Base-by-base conservation (phyloP, 305 asterid species). In the Stenogyne calaminthoides region DNA sequence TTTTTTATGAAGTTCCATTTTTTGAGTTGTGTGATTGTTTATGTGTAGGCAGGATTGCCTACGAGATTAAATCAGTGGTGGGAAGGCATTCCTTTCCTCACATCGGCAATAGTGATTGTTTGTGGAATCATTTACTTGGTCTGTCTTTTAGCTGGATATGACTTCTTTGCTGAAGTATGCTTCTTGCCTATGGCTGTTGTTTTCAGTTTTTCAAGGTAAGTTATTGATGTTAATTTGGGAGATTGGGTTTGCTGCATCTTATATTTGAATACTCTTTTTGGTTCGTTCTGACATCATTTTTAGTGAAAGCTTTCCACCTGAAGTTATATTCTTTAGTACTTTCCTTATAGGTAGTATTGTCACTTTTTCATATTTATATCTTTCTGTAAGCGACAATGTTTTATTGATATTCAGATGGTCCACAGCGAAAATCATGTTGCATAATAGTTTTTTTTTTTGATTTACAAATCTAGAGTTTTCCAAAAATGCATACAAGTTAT, bases 51-150 rank as follows among this genome's bases (percentile, higher is more conserved):
- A 10, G 96, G 98, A 65, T 68, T 92, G 64, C 84, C 83, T 34
- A 92, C 98, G 52, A 87, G 99, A 83, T 39, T 90, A 73, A 83
- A 87, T 68, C 96, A 89, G 67, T 94, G 98, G 97, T 94, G 98
- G 99, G 97, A 90, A 68, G 91, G 87, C 76, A 94, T 92, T 73
- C 99, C 99, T 40, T 85, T 92, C 69, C 72, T 94, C 71, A 90
- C 99, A 47, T 94, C 98, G 15, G 77, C 84, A 5, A 80, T 94
- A 54, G 91, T 94, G 57, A 25, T 78, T 74, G 84, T 87, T 76
- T 95, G 98, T 81, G 93, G 92, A 73, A 76, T 82, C 80, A 88
- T 90, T 72, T 92, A 90, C 88, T 79, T 95, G 86, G 84, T 90
- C 68, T 88, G 97, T 74, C 85, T 92, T 76, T 77, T 95, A 57